Percentiles rank a stretch among this genome's conserved stretches.
These are phyloP conservation scores for Phytophthora lateralis DNA, from an alignment of 352 stramenopile species.

Conservation along the genomic window DNA sequence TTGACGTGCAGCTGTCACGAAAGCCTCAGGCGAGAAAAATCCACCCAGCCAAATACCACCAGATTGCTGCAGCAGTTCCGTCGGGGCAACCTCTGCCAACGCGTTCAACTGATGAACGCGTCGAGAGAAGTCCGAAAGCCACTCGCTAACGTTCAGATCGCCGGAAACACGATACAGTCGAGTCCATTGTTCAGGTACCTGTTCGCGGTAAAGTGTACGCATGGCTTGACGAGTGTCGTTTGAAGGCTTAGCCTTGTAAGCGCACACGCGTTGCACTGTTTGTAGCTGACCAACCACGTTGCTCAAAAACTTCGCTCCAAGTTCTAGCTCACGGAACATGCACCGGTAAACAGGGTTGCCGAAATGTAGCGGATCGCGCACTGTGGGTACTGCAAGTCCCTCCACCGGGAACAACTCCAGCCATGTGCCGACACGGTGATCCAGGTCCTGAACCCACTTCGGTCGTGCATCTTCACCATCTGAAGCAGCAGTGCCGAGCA, in stretches of 20 bases:
- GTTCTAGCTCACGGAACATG: conserved; percentile 88
- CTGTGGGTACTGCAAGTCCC: conserved; percentile 43
- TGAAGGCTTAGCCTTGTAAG: conserved; percentile 86
- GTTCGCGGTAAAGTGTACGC: conserved; percentile 72
- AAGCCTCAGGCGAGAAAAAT: conserved; percentile 93
- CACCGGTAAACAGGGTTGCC: conserved; percentile 92
- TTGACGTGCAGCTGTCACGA: conserved; percentile 92
- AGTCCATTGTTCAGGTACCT: conserved; percentile 66
- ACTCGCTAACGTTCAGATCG: conserved; percentile 75
- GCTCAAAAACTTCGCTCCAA: conserved; percentile 67
- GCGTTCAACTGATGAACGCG: conserved; percentile 70
- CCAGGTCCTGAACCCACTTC: conserved; percentile 85
- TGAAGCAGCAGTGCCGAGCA: conserved; percentile 35
- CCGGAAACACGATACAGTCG: conserved; percentile 60
- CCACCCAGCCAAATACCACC: conserved; percentile 90
- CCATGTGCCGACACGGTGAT: conserved; percentile 68
- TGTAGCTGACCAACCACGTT: conserved; percentile 73
- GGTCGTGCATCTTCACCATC: conserved; percentile 56
- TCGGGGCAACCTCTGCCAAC: conserved; percentile 49
- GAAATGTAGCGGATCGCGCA: conserved; percentile 67
- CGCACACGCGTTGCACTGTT: conserved; percentile 76
- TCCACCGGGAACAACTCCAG: conserved; percentile 60
- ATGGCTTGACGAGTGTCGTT: conserved; percentile 88
- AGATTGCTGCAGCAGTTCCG: conserved; percentile 43
- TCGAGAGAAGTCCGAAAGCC: conserved; percentile 84